phyloP scores from a whole-genome alignment of 371 early-diverging fungal species.

The Mortierella sp. region DNA sequence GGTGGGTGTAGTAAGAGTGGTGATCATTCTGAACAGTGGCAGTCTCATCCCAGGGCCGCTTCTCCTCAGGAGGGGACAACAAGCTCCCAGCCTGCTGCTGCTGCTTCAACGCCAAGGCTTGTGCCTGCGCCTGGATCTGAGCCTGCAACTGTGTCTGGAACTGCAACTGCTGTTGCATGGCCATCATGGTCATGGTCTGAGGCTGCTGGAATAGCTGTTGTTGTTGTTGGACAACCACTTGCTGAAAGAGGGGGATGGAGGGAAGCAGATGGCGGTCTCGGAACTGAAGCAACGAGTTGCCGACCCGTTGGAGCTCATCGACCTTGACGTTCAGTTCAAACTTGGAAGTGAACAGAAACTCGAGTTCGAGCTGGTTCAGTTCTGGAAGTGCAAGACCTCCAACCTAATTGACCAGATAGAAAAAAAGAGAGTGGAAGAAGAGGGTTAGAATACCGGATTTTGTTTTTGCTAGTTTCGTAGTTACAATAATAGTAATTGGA shows the following conservation, averaged over 20 bases:
- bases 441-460: slow-evolving; percentile 11
- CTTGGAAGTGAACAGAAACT: slow-evolving; percentile 85
- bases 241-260: slow-evolving; percentile 1
- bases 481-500: background rate
- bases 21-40: slow-evolving; percentile 14
- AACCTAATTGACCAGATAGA: slow-evolving; percentile 62
- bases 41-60: slow-evolving; percentile 26
- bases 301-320: slow-evolving; percentile 47
- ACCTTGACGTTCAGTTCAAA: slow-evolving; percentile 81
- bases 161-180: slow-evolving; percentile 8
- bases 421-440: background rate
- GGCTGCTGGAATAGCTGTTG: slow-evolving; percentile 11
- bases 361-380: slow-evolving; percentile 91
- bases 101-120: slow-evolving; percentile 6
- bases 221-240: background rate
- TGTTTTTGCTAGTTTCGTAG: background rate
- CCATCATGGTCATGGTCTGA: slow-evolving; percentile 11
- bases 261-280: slow-evolving; percentile 27
- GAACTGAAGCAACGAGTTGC: slow-evolving; percentile 40
- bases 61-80: slow-evolving; percentile 46
- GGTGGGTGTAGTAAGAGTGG: background rate
- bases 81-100: slow-evolving; percentile 15
- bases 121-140: background rate
- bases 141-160: background rate
- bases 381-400: slow-evolving; percentile 90